These are phyloP conservation scores for Cryptosporidium tyzzeri DNA, from an alignment of 169 alveolate species.

Conservation along the genomic window DNA sequence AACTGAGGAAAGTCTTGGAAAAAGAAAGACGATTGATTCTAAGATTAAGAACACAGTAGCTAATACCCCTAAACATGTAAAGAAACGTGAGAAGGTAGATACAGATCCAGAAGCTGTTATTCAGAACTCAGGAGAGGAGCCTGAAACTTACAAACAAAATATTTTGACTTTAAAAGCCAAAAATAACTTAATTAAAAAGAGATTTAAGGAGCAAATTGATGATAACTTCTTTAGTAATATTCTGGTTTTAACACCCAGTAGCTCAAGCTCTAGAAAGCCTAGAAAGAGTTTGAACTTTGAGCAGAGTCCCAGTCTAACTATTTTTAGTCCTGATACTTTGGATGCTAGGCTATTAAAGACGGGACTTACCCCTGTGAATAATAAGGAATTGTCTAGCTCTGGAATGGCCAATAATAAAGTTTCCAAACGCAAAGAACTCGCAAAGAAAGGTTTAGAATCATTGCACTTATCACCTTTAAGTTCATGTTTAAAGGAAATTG, in stretches of 20 bases:
- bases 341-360: conserved; percentile 11
- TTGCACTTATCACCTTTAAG: conserved; percentile 36
- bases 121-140: background rate
- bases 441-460: background rate
- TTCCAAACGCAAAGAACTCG: conserved; percentile 21
- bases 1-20: background rate
- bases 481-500: conserved; percentile 15
- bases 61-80: background rate
- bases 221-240: conserved; percentile 37
- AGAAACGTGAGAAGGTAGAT: background rate
- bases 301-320: background rate
- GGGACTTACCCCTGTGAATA: conserved; percentile 58
- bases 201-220: conserved; percentile 22
- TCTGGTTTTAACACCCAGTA: conserved; percentile 26
- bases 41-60: background rate
- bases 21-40: background rate
- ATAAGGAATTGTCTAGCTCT: background rate
- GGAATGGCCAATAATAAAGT: conserved; percentile 4
- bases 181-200: conserved; percentile 38
- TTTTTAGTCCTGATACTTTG: conserved; percentile 1
- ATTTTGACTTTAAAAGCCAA: conserved; percentile 27
- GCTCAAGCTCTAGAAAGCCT: conserved; percentile 19
- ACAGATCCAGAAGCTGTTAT: background rate
- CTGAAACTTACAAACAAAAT: conserved; percentile 10
- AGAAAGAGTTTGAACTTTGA: conserved; percentile 13